Evolutionary conservation across 345 rosid species (phyloP), one percentile per base, ranked within the genome.

Genomic region (Citrus unshiu): DNA sequence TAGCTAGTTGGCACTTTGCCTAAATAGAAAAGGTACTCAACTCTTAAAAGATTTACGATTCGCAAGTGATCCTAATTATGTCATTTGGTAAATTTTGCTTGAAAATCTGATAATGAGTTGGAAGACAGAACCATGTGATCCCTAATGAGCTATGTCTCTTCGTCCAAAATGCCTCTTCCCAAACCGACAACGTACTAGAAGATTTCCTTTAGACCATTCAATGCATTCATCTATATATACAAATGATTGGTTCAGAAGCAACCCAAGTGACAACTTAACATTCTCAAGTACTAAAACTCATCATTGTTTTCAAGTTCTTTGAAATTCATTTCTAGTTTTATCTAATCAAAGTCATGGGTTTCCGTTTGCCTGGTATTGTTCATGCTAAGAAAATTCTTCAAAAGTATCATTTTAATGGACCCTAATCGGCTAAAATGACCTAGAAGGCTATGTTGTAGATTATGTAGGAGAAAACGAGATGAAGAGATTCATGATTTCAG

Each of bases 51-150:
- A 7, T 61, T 61, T 12, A 60, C 0, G 32, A 30, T 30, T 30
- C 32, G 32, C 32, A 30, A 30, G 32, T 30, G 32, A 30, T 30
- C 32, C 27, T 16, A 27, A 0, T 24, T n/a, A 3, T n/a, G 27
- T 59, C 2, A 9, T 58, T 58, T 58, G 61, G 10, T 40, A 40
- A 40, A 40, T 6, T 60, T 60, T 60, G 30, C 64, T 43, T 43
- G 14, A 10, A 60, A 24, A 60, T 27, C 57, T 74, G 76, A 74
- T 66, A 58, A 62, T 58, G 56, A 63, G 63, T 73, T 81, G 77
- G 74, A 77, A 74, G 73, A 77, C 83, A 83, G 2, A 56, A 6
- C 63, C 86, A 83, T 83, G 84, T 81, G 85, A 79, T 78, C 19
- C 63, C 74, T 63, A 70, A 62, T 18, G 60, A 70, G 73, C 62